Conservation (phyloP, 305 asterid genomes). For the Fraxinus floribunda region DNA sequence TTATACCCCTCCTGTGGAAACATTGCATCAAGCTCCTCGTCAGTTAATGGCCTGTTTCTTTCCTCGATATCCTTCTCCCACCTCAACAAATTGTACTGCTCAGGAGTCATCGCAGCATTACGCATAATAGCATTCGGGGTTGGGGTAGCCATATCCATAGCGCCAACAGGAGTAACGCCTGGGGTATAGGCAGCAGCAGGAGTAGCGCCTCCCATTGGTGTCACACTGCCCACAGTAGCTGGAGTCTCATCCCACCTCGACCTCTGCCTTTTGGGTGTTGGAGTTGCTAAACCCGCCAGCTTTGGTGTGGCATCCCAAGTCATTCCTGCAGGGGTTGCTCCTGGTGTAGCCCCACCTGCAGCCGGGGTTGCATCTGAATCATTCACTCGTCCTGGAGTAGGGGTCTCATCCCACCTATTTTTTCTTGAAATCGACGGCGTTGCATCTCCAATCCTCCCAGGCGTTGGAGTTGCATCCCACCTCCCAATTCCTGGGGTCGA, state of each 20-base stretch:
- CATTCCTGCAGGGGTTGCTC: slow-evolving; percentile 96
- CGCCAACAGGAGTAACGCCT: slow-evolving; percentile 90
- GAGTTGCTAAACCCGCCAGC: slow-evolving; percentile 77
- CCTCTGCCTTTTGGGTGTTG: slow-evolving; percentile 94
- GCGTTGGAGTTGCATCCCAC: slow-evolving; percentile 97
- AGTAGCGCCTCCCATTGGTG: slow-evolving; percentile 74
- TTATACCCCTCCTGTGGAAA: slow-evolving; percentile 92
- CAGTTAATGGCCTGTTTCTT: slow-evolving; percentile 80
- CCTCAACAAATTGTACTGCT: slow-evolving; percentile 81
- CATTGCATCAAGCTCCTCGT: slow-evolving; percentile 87
- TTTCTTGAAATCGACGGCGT: slow-evolving; percentile 71
- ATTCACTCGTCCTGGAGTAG: slow-evolving; percentile 82
- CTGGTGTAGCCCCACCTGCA: slow-evolving; percentile 88
- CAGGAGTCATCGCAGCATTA: slow-evolving; percentile 84
- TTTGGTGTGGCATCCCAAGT: slow-evolving; percentile 97
- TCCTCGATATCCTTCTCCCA: slow-evolving; percentile 97
- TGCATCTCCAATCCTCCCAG: slow-evolving; percentile 90
- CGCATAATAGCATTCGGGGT: slow-evolving; percentile 84
- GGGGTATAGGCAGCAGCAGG: slow-evolving; percentile 88
- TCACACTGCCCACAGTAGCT: slow-evolving; percentile 93
- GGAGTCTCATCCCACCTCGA: slow-evolving; percentile 99
- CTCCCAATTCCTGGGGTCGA: slow-evolving; percentile 90
- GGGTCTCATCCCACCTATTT: slow-evolving; percentile 97
- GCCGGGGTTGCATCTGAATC: slow-evolving; percentile 91
- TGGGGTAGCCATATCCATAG: slow-evolving; percentile 81